phyloP scores from a whole-genome alignment of 805 yeast species.

The Nakazawaea wickerhamii region DNA sequence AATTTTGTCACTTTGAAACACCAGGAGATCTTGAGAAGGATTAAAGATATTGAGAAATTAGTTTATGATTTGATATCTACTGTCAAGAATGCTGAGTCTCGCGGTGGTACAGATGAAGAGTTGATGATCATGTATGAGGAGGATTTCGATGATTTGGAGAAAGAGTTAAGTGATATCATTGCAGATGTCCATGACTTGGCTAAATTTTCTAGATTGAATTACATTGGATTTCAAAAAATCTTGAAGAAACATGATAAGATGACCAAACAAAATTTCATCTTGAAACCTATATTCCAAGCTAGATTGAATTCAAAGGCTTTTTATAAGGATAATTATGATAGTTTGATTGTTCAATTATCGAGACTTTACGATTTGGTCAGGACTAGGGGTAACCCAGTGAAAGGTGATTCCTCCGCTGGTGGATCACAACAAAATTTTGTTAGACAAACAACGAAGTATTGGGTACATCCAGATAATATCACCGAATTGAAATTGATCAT shows the following conservation, averaged over 20 bases:
- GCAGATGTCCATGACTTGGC: conserved; percentile 98
- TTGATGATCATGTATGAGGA: conserved; percentile 41
- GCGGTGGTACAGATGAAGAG: conserved; percentile 22
- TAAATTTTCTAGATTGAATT: conserved; percentile 86
- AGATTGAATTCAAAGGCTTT: conserved; percentile 92
- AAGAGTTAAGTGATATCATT: conserved; percentile 60
- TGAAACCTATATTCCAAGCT: conserved; percentile 90
- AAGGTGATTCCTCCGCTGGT: conserved; percentile 85
- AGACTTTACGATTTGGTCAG: conserved; percentile 87
- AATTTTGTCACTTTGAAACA: conserved; percentile 86
- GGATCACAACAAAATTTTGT: conserved; percentile 97
- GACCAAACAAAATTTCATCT: conserved; percentile 57
- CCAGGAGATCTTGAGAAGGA: conserved; percentile 78
- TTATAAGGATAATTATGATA: conserved; percentile 91
- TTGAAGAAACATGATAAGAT: conserved; percentile 94
- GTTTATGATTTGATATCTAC: conserved; percentile 54
- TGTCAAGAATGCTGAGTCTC: conserved; percentile 34
- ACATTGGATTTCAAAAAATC: conserved; percentile 96
- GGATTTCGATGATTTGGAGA: conserved; percentile 70
- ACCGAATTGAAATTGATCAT: conserved; percentile 92
- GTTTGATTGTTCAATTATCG: conserved; percentile 81
- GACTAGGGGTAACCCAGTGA: conserved; percentile 83
- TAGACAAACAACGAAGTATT: conserved; percentile 96
- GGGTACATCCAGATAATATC: conserved; percentile 99
- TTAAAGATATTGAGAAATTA: conserved; percentile 71